Evolutionary conservation across 1,284 basidiomycete species (phyloP).

Genomic region (Serendipita sp.): DNA sequence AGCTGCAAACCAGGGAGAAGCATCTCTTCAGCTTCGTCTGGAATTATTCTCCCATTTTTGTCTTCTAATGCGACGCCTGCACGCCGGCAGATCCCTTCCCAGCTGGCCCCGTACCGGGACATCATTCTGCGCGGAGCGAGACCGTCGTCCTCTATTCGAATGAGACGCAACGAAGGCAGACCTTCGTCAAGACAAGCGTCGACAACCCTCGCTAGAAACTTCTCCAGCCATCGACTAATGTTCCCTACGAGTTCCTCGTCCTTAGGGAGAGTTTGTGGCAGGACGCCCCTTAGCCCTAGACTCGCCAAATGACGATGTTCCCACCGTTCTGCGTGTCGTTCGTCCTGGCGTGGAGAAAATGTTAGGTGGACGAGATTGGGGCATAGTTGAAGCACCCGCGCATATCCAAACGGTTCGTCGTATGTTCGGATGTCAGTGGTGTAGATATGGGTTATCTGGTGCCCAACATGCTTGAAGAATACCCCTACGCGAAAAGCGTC

Average conservation of each 20-base stretch:
- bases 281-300: neutral
- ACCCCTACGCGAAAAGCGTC: neutral
- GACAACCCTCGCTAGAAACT: neutral
- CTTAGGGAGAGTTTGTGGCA: neutral
- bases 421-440: neutral
- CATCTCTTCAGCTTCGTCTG: neutral
- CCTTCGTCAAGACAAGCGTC: neutral
- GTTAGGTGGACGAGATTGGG: neutral
- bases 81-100: neutral
- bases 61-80: neutral
- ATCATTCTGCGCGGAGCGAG: neutral
- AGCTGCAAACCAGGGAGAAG: too few species aligned
- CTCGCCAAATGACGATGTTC: neutral
- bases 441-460: neutral
- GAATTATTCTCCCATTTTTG: neutral
- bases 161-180: neutral
- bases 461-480: neutral
- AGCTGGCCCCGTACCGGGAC: neutral
- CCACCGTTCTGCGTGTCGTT: neutral
- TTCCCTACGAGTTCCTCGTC: neutral
- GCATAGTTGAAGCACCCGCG: neutral
- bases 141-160: neutral
- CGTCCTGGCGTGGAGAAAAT: neutral
- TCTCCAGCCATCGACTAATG: neutral
- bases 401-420: neutral